Conservation (phyloP, 257 asterid genomes). For the Solanum microdontum region DNA sequence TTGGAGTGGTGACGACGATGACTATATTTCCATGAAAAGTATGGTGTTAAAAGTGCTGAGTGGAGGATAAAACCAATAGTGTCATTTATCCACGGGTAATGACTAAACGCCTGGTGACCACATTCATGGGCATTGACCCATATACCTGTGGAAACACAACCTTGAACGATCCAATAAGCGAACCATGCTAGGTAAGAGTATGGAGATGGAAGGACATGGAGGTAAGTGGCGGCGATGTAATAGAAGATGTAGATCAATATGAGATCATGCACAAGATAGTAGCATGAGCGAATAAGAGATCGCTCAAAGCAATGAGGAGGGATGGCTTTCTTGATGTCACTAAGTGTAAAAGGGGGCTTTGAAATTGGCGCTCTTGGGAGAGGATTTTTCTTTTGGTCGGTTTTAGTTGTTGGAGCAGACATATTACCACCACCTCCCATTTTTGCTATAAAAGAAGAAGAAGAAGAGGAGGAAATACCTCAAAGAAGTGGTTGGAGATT, state of each 20-base stretch:
- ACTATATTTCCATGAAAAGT: neutral
- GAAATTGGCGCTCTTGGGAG: constrained; percentile 22
- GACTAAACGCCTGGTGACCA: neutral
- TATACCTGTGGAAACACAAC: neutral
- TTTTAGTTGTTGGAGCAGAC: constrained; percentile 13
- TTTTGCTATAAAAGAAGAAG: neutral
- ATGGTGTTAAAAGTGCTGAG: neutral
- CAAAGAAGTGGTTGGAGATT: neutral
- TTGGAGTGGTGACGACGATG: neutral
- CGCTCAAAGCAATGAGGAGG: constrained; percentile 34
- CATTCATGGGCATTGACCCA: neutral
- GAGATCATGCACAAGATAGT: neutral
- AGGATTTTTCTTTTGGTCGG: constrained; percentile 12
- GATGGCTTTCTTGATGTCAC: constrained; percentile 30
- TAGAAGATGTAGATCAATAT: neutral
- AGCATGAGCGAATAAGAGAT: constrained; percentile 31
- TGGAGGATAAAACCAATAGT: neutral
- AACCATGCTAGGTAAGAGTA: neutral
- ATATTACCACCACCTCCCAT: constrained; percentile 69
- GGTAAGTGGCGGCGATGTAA: neutral
- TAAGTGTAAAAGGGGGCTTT: constrained; percentile 22
- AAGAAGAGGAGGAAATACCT: neutral
- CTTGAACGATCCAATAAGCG: neutral
- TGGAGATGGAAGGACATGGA: neutral
- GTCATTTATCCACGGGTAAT: neutral